Conservation (phyloP, 495 filamentous ascomycete genomes). For the Aspergillus panamensis region DNA sequence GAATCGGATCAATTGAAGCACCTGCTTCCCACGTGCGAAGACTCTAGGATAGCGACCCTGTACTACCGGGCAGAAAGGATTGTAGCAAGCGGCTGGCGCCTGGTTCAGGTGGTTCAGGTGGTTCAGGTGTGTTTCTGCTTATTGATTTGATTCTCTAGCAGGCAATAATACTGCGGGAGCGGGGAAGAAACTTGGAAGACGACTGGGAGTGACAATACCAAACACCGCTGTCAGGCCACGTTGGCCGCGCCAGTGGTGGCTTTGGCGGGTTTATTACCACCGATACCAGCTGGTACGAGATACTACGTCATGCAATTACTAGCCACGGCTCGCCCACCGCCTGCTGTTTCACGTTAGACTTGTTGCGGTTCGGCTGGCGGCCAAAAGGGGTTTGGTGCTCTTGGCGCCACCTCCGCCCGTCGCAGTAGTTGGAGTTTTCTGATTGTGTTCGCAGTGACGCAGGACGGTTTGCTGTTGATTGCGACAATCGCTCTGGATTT, state of each 20-base stretch:
- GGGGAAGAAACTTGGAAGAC: slow-evolving; percentile 42
- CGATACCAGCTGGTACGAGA: slow-evolving; percentile 9
- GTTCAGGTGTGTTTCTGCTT: not conserved
- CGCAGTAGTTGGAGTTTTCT: slow-evolving; percentile 15
- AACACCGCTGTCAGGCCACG: slow-evolving; percentile 26
- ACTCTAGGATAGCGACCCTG: not conserved
- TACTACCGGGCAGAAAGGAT: not conserved
- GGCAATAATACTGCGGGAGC: slow-evolving; percentile 23
- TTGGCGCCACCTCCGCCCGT: not conserved
- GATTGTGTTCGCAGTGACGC: slow-evolving; percentile 1
- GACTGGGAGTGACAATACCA: slow-evolving; percentile 33
- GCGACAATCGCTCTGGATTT: not conserved
- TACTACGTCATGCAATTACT: slow-evolving; percentile 17
- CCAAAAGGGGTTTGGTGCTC: slow-evolving; percentile 13
- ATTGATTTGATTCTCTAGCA: slow-evolving; percentile 13
- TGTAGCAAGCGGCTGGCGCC: slow-evolving; percentile 3
- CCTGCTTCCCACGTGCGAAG: not conserved
- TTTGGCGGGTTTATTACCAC: not conserved
- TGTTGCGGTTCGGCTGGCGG: slow-evolving; percentile 4
- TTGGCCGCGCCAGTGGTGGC: slow-evolving; percentile 13
- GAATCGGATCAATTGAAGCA: not conserved
- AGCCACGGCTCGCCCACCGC: not conserved
- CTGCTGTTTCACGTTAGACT: slow-evolving; percentile 2
- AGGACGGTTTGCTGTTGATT: not conserved
- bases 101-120: no score